Base-by-base conservation (phyloP, 768 basidiomycete genomes). In the Podaxis sp. region DNA sequence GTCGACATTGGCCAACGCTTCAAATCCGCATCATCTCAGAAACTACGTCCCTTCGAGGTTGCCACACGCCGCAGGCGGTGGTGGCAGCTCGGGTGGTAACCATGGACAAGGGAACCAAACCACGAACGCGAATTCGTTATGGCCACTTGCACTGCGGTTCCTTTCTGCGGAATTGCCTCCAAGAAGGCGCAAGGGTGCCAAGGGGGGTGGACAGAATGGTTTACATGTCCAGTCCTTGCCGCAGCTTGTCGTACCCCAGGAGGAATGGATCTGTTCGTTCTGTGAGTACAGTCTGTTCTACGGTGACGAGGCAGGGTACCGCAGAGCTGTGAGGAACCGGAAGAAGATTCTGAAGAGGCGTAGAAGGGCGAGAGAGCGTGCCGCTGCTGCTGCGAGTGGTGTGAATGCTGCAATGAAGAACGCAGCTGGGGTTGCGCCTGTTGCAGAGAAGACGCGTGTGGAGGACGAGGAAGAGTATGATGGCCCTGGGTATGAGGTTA, bases 211-310 rank as follows among this genome's bases (percentile, higher is more conserved):
- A 22, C 64, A 33, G 40, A 65, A 50, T 50, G 61, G 59, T 25
- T 50, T 43, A 3, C 22, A 43, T 33, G 59, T 22, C 19, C 59
- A 53, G 38, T 22, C 58, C 12, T 22, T 59, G 19, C 49, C 70
- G 37, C 72, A 66, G 64, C 73, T 87, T 57, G 81, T 80, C 24
- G 81, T 85, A 63, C 85, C 87, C 7, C 80, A 75, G 37, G 94
- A 97, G 24, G 96, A 98, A 73, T 97, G 93, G 89, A 88, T 98
- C 63, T 98, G 96, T 72, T 85, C 90, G 65, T 91, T 90, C 69
- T 98, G 96, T 79, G 96, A 98, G 76, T 96, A 94, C 72, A 81
- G 87, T 62, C 71, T 98, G 61, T 96, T 96, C 73, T 98, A 90
- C 72, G 93, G 94, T n/a, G 89, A 90, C 55, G 90, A 90, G 43